These are phyloP conservation scores for Planoprotostelium fungivorum DNA, from an alignment of 78 protist species.

Conservation along the genomic window DNA sequence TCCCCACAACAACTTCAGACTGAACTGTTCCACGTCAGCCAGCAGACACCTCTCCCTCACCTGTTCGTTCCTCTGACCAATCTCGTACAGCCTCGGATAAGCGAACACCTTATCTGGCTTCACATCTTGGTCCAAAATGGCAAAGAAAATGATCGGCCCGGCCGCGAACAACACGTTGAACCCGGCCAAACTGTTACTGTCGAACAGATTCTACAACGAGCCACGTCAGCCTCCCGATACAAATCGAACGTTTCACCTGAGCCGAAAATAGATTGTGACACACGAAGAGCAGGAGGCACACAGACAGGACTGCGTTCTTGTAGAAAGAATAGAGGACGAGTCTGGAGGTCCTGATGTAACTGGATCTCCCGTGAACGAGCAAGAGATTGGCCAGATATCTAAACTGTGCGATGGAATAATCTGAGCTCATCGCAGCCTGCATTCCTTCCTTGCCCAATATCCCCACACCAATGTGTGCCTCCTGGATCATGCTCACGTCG, in stretches of 20 bases:
- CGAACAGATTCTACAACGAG: constrained; percentile 8
- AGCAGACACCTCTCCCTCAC: neutral
- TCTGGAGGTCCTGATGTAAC: constrained; percentile 75
- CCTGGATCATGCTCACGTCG: constrained; percentile 76
- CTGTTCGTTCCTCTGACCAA: neutral
- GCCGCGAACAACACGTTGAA: constrained; percentile 5
- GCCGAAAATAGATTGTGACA: constrained; percentile 56
- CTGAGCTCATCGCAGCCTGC: constrained; percentile 53
- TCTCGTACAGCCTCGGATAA: neutral
- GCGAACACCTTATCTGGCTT: neutral
- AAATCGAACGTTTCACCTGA: neutral
- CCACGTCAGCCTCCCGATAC: neutral
- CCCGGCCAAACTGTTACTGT: constrained; percentile 8
- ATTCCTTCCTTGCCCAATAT: constrained; percentile 87
- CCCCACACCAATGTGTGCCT: constrained; percentile 90
- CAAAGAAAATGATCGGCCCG: neutral
- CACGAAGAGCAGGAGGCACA: constrained; percentile 61
- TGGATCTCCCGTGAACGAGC: constrained; percentile 83
- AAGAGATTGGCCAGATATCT: constrained; percentile 25
- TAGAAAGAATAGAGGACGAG: constrained; percentile 68
- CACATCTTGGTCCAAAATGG: constrained; percentile 6
- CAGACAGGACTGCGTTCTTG: constrained; percentile 54
- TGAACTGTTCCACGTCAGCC: neutral
- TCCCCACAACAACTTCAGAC: neutral
- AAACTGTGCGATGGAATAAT: constrained; percentile 51